A percentile compares a stretch with the other conserved stretches of the same genome.
Conservation (phyloP, 768 basidiomycete species). For the Imleria badia region DNA sequence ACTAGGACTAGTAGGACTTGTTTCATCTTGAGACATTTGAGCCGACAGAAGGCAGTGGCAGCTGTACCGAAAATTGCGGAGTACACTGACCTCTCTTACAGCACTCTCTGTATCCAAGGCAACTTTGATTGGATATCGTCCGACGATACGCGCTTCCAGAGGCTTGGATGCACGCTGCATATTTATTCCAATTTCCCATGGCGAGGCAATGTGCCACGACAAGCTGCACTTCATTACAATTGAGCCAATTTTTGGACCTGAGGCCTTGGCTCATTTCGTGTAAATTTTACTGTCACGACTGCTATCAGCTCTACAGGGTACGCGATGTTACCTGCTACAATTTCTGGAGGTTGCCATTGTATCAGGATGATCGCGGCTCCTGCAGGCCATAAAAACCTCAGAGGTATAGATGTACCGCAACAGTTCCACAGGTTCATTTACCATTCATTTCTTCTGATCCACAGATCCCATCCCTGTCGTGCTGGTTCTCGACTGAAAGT, state of each 20-base stretch:
- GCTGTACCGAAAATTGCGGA: no score
- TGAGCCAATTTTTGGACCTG: background rate
- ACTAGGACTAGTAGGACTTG: no score
- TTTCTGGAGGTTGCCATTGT: background rate
- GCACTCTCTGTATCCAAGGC: background rate
- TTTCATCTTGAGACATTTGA: no score
- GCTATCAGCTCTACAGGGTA: background rate
- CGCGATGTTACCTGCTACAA: no score
- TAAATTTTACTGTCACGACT: background rate
- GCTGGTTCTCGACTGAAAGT: slow-evolving; percentile 7
- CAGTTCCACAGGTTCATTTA: background rate
- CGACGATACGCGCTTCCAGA: background rate
- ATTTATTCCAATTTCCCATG: no score
- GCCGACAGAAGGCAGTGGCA: no score
- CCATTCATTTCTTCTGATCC: background rate
- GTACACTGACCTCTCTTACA: no score
- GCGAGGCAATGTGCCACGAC: background rate
- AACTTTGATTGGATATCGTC: background rate
- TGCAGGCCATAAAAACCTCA: slow-evolving; percentile 4
- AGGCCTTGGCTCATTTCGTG: background rate
- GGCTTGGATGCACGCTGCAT: background rate
- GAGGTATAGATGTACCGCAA: background rate
- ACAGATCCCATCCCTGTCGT: background rate
- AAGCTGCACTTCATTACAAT: background rate
- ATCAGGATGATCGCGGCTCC: background rate